Evolutionary conservation across 305 asterid genomes (phyloP), one percentile per base, ranked within the genome.

Genomic region (Fraxinus velutina): DNA sequence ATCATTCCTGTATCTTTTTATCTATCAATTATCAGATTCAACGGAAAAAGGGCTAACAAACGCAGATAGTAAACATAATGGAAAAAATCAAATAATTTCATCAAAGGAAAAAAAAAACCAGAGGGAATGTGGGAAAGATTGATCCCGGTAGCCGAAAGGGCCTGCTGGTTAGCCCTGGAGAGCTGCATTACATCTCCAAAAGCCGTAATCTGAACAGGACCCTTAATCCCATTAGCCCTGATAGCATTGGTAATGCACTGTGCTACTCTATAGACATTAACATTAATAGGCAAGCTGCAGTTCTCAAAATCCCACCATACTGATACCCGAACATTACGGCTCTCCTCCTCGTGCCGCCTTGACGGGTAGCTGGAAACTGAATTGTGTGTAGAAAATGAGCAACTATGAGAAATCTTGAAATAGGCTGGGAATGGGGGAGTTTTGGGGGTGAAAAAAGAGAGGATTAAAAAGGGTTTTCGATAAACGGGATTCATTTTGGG

Each of bases 221-320:
- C 98, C 83, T 84, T 96, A 55, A 96, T 94, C 80, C 98, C 95
- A 84, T 85, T 91, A 73, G 94, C 92, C 82, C 99, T 90, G 15
- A 93, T 77, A 76, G 97, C 99, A 73, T 88, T 89, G 0, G 95
- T 91, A 36, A 95, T 88, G 77, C 87, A 73, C 81, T 89, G 96
- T 76, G 92, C 86, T 82, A 95, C 96, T 82, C 83, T 86, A 39
- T 86, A 92, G 2, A 90, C 98, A 78, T 89, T 94, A 7, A 84
- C 80, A 79, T 89, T 88, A 24, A 71, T 66, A 13, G 98, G 98
- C 29, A 93, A 79, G 21, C 80, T 21, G 60, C 99, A 95, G 79
- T 94, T 95, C 88, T 95, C 99, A 76, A 95, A 92, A 85, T 95
- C 99, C 99, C 99, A 95, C 99, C 98, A 95, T 47, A 95, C 99